phyloP scores from a whole-genome alignment of 164 flowering plant species.

The Magnolia sinica region DNA sequence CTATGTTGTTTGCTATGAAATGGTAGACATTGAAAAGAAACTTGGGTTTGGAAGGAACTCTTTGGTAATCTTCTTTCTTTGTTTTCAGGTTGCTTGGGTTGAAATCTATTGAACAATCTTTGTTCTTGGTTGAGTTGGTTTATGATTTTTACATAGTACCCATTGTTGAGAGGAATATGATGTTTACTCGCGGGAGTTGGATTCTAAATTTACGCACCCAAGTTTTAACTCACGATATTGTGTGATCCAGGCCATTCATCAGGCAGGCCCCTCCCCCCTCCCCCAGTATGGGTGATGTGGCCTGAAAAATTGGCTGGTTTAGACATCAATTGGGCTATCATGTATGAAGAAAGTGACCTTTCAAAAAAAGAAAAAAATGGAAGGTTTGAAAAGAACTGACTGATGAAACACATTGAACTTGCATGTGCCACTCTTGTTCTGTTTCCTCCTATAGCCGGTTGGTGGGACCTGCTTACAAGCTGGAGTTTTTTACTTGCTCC shows the following conservation, averaged over 20 bases:
- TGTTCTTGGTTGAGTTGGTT: background rate
- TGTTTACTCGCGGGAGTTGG: background rate
- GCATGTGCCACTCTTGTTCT: too few relatives aligned
- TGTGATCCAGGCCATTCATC: background rate
- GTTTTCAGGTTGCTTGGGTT: background rate
- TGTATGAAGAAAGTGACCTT: too few relatives aligned
- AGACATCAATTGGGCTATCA: too few relatives aligned
- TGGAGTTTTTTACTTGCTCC: too few relatives aligned
- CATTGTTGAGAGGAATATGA: too few relatives aligned
- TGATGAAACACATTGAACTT: too few relatives aligned
- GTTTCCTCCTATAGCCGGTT: too few relatives aligned
- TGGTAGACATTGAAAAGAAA: constrained; percentile 77
- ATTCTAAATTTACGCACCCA: background rate
- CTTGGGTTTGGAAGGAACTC: constrained; percentile 96
- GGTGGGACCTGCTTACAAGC: too few relatives aligned
- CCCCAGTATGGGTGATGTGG: background rate
- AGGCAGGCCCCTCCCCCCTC: background rate
- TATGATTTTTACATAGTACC: too few relatives aligned
- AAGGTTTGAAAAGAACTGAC: too few relatives aligned
- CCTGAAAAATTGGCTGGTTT: too few relatives aligned
- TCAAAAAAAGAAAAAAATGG: too few relatives aligned
- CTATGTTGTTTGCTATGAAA: constrained; percentile 85
- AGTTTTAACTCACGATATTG: background rate
- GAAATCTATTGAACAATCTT: background rate
- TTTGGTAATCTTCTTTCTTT: constrained; percentile 43